Evolutionary conservation across 768 basidiomycete genomes (phyloP).

Genomic region (Mycena belliarum): DNA sequence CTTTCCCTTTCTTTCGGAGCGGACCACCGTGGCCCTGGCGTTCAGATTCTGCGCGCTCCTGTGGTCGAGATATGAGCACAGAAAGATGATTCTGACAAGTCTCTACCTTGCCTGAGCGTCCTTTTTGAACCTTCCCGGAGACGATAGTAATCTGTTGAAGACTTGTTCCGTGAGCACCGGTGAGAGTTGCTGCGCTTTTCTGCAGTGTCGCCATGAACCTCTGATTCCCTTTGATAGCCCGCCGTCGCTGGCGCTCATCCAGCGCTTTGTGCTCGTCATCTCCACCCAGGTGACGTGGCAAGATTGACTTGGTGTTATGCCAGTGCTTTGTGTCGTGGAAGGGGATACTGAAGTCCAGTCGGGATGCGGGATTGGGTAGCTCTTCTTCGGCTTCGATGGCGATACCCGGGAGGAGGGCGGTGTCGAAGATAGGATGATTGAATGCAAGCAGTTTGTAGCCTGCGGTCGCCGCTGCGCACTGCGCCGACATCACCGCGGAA

Average conservation of each 20-base stretch:
- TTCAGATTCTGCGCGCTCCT: background rate
- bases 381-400: conserved; percentile 17
- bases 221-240: conserved; percentile 48
- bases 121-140: conserved; percentile 26
- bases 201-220: conserved; percentile 58
- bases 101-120: background rate
- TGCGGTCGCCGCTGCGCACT: background rate
- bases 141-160: conserved; percentile 57
- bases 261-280: conserved; percentile 29
- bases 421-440: conserved; percentile 33
- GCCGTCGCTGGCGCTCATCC: conserved; percentile 38
- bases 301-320: conserved; percentile 53
- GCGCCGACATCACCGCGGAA: background rate
- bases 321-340: conserved; percentile 60
- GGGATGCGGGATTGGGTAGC: conserved; percentile 3
- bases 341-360: conserved; percentile 41
- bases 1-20: background rate
- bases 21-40: background rate
- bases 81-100: background rate
- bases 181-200: conserved; percentile 60
- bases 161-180: conserved; percentile 57
- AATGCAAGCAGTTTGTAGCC: conserved; percentile 37
- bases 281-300: conserved; percentile 59
- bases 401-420: conserved; percentile 23
- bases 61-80: background rate